These are phyloP conservation scores for Discostella stelligeroides DNA, from an alignment of 108 stramenopile genomes.

Conservation along the genomic window DNA sequence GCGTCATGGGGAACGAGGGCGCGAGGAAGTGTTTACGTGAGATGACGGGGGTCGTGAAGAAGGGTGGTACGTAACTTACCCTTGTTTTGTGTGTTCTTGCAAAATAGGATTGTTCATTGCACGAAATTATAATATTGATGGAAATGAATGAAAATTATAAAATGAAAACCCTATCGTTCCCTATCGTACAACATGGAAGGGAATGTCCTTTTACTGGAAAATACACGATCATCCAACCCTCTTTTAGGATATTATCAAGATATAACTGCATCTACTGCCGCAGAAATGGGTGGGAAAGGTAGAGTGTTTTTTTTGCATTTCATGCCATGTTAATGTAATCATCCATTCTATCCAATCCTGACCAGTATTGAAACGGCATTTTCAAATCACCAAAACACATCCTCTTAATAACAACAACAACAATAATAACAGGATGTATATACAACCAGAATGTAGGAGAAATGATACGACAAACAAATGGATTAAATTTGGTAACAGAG, in stretches of 20 bases:
- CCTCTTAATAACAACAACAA: no score
- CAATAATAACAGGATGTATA: conserved; percentile 77
- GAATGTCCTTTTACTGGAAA: conserved; percentile 79
- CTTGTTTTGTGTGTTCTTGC: no score
- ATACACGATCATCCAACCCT: conserved; percentile 72
- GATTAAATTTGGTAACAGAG: conserved; percentile 50
- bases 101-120: no score
- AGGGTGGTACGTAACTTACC: conserved; percentile 36
- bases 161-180: no score
- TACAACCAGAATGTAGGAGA: conserved; percentile 84
- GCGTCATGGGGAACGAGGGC: conserved; percentile 82
- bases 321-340: no score
- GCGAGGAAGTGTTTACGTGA: conserved; percentile 65
- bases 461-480: conserved; percentile 57
- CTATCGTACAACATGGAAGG: conserved; percentile 12
- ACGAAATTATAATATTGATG: no score
- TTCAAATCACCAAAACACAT: neutral
- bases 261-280: conserved; percentile 69
- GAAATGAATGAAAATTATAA: no score
- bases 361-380: no score
- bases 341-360: conserved; percentile 7
- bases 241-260: conserved; percentile 82
- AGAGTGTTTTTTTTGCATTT: neutral
- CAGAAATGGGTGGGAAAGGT: conserved; percentile 74
- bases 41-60: conserved; percentile 58